A percentile compares a stretch with the other conserved stretches of the same genome.
Conservation (phyloP, 495 filamentous ascomycete genomes). For the Aspergillus nidulans region DNA sequence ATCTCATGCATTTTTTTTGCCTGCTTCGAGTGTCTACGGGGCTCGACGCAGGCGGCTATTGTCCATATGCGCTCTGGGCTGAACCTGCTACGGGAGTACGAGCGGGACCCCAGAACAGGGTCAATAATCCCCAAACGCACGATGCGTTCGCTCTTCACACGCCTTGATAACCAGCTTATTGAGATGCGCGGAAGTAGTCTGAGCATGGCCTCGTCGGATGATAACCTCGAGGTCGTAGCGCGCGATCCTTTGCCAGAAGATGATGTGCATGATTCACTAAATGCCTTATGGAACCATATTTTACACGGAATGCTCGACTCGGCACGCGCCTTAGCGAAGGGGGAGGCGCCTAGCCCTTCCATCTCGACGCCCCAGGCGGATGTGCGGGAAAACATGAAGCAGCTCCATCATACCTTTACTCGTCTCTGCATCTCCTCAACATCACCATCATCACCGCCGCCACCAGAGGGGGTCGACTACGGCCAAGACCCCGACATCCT, state of each 20-base stretch:
- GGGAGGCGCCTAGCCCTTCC: not conserved
- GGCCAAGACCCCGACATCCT: conserved; percentile 3
- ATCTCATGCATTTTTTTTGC: conserved; percentile 2
- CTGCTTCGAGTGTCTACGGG: conserved; percentile 4
- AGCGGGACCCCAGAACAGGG: not conserved
- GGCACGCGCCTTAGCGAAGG: not conserved
- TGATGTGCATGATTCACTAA: conserved; percentile 1
- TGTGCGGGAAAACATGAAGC: not conserved
- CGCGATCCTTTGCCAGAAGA: not conserved
- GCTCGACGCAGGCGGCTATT: not conserved
- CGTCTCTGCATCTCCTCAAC: not conserved
- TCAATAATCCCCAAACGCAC: not conserved
- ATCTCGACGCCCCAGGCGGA: not conserved
- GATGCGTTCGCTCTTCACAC: conserved; percentile 1
- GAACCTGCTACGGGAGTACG: conserved; percentile 1
- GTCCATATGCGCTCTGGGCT: conserved; percentile 3
- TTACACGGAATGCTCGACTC: conserved; percentile 2
- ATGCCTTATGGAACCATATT: conserved; percentile 1
- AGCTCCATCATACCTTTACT: not conserved
- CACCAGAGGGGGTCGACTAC: not conserved
- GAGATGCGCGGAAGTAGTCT: not conserved
- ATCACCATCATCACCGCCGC: not conserved
- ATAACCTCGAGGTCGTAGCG: not conserved
- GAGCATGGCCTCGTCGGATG: not conserved
- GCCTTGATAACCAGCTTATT: conserved; percentile 4